phyloP scores from a whole-genome alignment of 2,329 filamentous ascomycete species.

The Alternaria ventricosa region DNA sequence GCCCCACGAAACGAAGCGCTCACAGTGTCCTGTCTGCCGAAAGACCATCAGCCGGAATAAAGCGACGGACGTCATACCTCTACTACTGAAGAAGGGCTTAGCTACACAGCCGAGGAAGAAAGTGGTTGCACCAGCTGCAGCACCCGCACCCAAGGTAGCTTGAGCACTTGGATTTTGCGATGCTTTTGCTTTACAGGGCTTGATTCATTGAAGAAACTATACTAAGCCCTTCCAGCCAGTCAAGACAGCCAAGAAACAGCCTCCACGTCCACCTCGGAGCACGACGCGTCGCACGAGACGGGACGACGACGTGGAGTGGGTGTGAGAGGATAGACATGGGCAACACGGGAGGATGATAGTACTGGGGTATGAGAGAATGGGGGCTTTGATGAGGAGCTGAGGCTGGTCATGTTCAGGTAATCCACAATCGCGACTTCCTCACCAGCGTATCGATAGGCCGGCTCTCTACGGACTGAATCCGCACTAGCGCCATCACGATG shows the following conservation, averaged over 20 bases:
- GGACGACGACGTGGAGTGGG: not conserved
- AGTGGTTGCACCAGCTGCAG: slow-evolving; percentile 5
- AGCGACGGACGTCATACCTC: slow-evolving; percentile 51
- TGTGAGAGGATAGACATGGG: not conserved
- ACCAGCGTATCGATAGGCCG: not conserved
- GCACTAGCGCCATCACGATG: slow-evolving; percentile 22
- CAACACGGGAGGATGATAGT: not conserved
- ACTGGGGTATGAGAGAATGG: not conserved
- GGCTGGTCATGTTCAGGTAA: not conserved
- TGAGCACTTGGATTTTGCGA: slow-evolving; percentile 22
- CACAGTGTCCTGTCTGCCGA: slow-evolving; percentile 57
- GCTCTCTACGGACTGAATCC: slow-evolving; percentile 3
- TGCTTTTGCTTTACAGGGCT: not conserved
- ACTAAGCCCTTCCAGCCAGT: slow-evolving; percentile 5
- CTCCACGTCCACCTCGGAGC: not conserved
- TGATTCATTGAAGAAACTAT: not conserved
- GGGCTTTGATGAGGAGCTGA: not conserved
- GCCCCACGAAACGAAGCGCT: slow-evolving; percentile 50
- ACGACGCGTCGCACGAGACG: not conserved
- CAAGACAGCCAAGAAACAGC: not conserved
- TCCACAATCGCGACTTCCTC: not conserved
- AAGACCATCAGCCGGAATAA: slow-evolving; percentile 52
- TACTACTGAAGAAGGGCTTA: slow-evolving; percentile 50
- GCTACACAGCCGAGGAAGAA: slow-evolving; percentile 45
- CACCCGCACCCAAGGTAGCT: slow-evolving; percentile 25